Conservation (phyloP, 495 filamentous ascomycete genomes). For the Aspergillus campestris region DNA sequence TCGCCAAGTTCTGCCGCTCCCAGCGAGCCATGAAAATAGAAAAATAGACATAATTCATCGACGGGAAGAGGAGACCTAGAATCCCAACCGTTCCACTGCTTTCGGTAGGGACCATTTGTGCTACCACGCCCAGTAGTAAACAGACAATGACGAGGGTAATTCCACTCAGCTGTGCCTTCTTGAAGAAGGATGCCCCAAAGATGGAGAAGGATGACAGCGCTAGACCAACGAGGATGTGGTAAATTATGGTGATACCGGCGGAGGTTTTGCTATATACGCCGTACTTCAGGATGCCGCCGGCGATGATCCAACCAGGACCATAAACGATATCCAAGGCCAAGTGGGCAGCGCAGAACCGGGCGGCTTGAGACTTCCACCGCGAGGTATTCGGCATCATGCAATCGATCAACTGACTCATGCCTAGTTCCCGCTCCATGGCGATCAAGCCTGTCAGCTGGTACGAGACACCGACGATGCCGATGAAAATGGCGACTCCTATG, state of each 20-base stretch:
- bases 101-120: conserved; percentile 51
- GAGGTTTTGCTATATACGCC: conserved; percentile 57
- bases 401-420: conserved; percentile 72
- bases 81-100: conserved; percentile 49
- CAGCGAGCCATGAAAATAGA: conserved; percentile 59
- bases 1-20: conserved; percentile 45
- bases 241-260: conserved; percentile 51
- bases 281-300: conserved; percentile 49
- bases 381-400: conserved; percentile 66
- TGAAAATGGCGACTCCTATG: conserved; percentile 58
- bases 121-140: conserved; percentile 59
- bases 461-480: conserved; percentile 57
- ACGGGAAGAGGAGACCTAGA: conserved; percentile 63
- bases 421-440: conserved; percentile 67
- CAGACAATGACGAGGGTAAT: conserved; percentile 56
- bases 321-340: conserved; percentile 62
- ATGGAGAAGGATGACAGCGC: conserved; percentile 61
- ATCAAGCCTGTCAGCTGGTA: conserved; percentile 74
- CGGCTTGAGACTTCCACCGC: conserved; percentile 59
- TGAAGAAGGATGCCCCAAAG: conserved; percentile 65
- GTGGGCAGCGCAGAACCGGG: conserved; percentile 58
- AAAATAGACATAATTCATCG: conserved; percentile 71
- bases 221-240: conserved; percentile 54
- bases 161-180: conserved; percentile 67
- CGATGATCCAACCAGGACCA: conserved; percentile 60